Conservation (phyloP, 176 grass and related monocot genomes). For the Musa troglodytarum region DNA sequence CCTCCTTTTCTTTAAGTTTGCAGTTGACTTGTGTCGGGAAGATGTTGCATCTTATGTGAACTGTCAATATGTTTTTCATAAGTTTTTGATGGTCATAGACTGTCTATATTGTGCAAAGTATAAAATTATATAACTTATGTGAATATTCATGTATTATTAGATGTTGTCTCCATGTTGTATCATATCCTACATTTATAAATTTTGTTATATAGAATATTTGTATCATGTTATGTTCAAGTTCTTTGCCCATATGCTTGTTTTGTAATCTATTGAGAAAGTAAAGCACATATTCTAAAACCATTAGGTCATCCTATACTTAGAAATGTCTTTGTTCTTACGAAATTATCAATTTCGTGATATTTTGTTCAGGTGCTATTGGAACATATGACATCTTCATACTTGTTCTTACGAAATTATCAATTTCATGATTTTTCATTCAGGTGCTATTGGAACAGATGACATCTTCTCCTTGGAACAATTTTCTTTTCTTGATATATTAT, state of each 20-base stretch:
- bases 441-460: conserved; percentile 74
- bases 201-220: too few species aligned
- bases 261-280: too few species aligned
- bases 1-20: neutral
- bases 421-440: conserved; percentile 36
- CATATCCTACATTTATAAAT: too few species aligned
- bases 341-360: neutral
- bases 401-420: neutral
- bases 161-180: neutral
- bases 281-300: too few species aligned
- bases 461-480: conserved; percentile 66
- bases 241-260: too few species aligned
- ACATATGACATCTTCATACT: conserved; percentile 48
- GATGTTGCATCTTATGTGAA: too few species aligned
- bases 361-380: conserved; percentile 64
- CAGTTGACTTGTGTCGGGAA: neutral
- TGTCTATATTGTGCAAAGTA: too few species aligned
- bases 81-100: too few species aligned
- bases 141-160: neutral
- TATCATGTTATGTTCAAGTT: too few species aligned
- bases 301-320: too few species aligned
- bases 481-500: conserved; percentile 84
- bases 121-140: too few species aligned
- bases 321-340: neutral
- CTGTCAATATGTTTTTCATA: too few species aligned